Conservation (phyloP, 2,329 filamentous ascomycete genomes). For the Trichoderma sp. region DNA sequence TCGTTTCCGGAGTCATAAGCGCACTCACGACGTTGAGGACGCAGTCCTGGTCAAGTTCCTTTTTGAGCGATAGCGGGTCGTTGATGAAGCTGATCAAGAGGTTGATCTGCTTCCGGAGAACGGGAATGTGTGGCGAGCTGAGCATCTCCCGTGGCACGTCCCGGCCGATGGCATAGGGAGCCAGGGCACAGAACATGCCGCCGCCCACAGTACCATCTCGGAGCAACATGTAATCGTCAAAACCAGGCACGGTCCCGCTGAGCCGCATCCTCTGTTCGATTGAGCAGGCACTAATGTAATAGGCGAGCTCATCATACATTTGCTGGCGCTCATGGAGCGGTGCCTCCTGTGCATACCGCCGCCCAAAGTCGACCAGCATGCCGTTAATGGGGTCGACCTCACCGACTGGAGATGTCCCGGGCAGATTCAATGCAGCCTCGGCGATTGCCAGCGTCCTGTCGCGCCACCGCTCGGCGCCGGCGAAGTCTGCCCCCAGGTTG, state of each 20-base stretch:
- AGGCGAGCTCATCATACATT: constrained; percentile 25
- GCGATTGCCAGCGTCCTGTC: constrained; percentile 25
- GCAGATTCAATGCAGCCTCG: constrained; percentile 20
- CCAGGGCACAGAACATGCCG: constrained; percentile 28
- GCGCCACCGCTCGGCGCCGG: constrained; percentile 28
- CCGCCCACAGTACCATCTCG: constrained; percentile 30
- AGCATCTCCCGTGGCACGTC: constrained; percentile 18
- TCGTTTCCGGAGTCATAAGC: constrained; percentile 25
- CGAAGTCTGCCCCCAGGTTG: constrained; percentile 29
- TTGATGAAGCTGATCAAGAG: constrained; percentile 30
- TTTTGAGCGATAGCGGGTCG: constrained; percentile 34
- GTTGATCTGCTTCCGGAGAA: constrained; percentile 28
- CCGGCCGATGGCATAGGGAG: constrained; percentile 26
- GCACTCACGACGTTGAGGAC: constrained; percentile 32
- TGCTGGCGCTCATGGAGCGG: constrained; percentile 5
- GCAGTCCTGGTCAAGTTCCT: constrained; percentile 30
- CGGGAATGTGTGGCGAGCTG: constrained; percentile 12
- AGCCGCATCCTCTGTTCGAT: constrained; percentile 31
- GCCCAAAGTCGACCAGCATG: constrained; percentile 27
- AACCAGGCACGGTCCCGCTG: constrained; percentile 25
- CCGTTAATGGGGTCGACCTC: constrained; percentile 26
- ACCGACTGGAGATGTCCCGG: background rate
- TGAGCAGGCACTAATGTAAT: constrained; percentile 28
- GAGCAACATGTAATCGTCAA: constrained; percentile 30
- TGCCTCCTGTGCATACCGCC: constrained; percentile 16